A percentile compares a stretch with the other conserved stretches of the same genome.
Conservation (phyloP, 495 filamentous ascomycete species). For the Aspergillus indologenus region DNA sequence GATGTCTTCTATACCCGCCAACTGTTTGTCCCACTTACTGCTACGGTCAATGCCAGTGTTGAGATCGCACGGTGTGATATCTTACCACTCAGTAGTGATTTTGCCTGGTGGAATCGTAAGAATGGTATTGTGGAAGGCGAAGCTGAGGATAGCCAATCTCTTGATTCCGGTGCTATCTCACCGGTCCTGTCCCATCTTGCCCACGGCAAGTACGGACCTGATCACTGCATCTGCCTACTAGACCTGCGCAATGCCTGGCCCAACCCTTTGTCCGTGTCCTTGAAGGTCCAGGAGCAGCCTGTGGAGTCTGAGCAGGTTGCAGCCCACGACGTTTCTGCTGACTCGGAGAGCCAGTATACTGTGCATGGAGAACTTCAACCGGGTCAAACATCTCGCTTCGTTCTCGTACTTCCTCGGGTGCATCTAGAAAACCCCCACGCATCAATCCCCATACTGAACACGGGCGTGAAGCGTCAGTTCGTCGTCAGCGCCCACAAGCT, state of each 20-base stretch:
- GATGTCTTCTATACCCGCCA: conserved; percentile 82
- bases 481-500: conserved; percentile 78
- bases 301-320: conserved; percentile 8
- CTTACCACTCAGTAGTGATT: conserved; percentile 61
- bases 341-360: conserved; percentile 34
- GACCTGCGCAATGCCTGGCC: conserved; percentile 91
- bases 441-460: conserved; percentile 76
- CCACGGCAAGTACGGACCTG: conserved; percentile 43
- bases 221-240: conserved; percentile 75
- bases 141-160: conserved; percentile 11
- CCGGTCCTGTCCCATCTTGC: conserved; percentile 41
- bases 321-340: conserved; percentile 3
- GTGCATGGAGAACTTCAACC: conserved; percentile 66
- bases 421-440: conserved; percentile 73
- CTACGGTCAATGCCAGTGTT: conserved; percentile 89
- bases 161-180: conserved; percentile 35
- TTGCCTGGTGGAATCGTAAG: conserved; percentile 50
- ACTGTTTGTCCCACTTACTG: conserved; percentile 73
- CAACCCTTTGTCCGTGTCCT: conserved; percentile 57
- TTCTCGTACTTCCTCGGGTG: conserved; percentile 72
- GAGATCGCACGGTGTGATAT: conserved; percentile 77
- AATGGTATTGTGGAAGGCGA: conserved; percentile 14
- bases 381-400: conserved; percentile 71
- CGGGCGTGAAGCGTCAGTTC: conserved; percentile 73
- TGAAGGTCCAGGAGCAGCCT: conserved; percentile 50